Conservation (phyloP, 305 asterid species). For the Plantago rigida region DNA sequence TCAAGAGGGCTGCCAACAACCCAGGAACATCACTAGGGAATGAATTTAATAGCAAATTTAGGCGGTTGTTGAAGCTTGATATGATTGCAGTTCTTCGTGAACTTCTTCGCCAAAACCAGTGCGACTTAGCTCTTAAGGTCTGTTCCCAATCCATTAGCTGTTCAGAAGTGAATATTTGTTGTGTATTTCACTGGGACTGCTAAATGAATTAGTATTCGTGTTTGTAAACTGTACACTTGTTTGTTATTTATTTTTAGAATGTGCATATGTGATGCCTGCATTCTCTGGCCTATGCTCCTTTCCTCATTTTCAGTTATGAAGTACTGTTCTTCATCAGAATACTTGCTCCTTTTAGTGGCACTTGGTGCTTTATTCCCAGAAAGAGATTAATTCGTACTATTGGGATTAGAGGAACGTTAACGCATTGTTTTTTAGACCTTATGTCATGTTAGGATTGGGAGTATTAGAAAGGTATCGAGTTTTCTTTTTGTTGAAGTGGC, state of each 20-base stretch:
- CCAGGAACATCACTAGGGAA: conserved; percentile 28
- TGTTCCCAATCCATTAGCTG: conserved; percentile 4
- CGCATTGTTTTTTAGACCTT: not conserved
- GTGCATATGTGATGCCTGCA: no score
- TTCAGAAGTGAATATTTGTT: not conserved
- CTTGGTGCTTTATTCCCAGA: conserved; percentile 1
- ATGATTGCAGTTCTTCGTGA: conserved; percentile 71
- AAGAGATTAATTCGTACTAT: not conserved
- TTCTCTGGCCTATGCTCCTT: no score
- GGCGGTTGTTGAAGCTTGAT: conserved; percentile 52
- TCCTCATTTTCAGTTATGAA: no score
- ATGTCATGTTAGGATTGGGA: not conserved
- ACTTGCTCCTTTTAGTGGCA: not conserved
- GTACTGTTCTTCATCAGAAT: no score
- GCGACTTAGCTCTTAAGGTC: conserved; percentile 55
- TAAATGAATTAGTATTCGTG: no score
- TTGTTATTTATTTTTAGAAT: no score
- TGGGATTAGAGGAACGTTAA: not conserved
- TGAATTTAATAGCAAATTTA: conserved; percentile 34
- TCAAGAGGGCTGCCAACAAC: conserved; percentile 43
- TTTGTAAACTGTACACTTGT: no score
- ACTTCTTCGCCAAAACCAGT: conserved; percentile 58
- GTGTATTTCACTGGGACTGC: not conserved
- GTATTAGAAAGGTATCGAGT: not conserved
- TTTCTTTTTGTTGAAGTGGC: not conserved